Evolutionary conservation across 2,329 filamentous ascomycete species (phyloP).

Genomic region (Cercospora sp.): DNA sequence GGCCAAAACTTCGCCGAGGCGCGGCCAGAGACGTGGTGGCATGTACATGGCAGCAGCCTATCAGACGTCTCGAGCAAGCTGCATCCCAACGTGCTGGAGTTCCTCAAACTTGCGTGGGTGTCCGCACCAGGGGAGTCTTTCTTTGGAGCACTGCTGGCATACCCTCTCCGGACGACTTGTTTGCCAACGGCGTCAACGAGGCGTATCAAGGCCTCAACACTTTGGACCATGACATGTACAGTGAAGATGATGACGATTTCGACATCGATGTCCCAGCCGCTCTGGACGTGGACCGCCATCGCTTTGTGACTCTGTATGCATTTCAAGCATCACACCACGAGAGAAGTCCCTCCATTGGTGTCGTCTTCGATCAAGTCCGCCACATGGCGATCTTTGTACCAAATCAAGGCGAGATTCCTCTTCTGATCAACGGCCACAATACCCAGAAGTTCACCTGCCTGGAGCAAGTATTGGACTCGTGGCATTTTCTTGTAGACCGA

Average conservation of each 20-base stretch:
- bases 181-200: neutral
- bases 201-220: neutral
- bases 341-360: neutral
- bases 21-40: neutral
- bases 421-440: neutral
- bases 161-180: neutral
- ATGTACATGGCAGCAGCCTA: neutral
- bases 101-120: neutral
- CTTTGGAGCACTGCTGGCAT: neutral
- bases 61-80: neutral
- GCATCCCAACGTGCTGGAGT: neutral
- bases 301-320: neutral
- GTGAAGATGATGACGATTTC: neutral
- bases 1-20: neutral
- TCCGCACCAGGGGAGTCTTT: neutral
- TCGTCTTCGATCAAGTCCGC: neutral
- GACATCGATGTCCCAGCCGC: neutral
- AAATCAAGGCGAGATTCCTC: neutral
- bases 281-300: neutral
- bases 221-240: neutral
- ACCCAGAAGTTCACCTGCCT: neutral
- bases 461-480: neutral
- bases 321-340: neutral
- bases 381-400: neutral
- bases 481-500: neutral